Evolutionary conservation across 805 yeast species (phyloP), one percentile per base, ranked within the genome.

Genomic region (Metschnikowia continentalis): DNA sequence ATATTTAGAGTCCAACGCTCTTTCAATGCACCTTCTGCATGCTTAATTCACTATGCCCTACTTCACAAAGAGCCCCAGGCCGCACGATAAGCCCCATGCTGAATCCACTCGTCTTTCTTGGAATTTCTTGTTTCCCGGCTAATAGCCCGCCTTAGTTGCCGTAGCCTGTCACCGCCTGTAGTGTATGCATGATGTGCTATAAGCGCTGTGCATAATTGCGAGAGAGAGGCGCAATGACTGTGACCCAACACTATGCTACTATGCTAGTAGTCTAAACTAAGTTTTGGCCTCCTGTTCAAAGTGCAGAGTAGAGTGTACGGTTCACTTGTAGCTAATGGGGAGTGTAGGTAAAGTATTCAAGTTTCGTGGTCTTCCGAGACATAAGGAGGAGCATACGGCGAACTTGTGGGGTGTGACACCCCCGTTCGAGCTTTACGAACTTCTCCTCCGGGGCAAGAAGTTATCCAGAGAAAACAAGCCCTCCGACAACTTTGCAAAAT

Each of bases 151-250:
- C 32, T 15, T 14, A 30, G 11, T n/a, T 32, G 11, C 26, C 17
- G 36, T 13, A 10, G 7, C 23, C 43, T 41, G 35, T 11, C n/a
- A 3, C 30, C 20, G 22, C 14, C 13, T 6, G 42, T 11, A 10
- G n/a, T 19, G 6, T 13, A 32, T 32, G 35, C 45, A 19, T 37
- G 5, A 33, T 8, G 32, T 6, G n/a, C 13, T 2, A 42, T 22
- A 42, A n/a, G 46, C 46, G 38, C n/a, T 5, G 36, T 15, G 46
- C 46, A 22, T 42, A 20, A 33, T 42, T 42, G 46, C 46, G 46
- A 33, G 32, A 17, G 7, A 7, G n/a, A 14, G 14, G 20, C 46
- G 30, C 38, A 42, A 30, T 19, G 3, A 5, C 5, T 3, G 10
- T 40, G 19, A n/a, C 30, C 32, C 19, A 14, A 6, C 32, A n/a